Percentiles rank a stretch among this genome's conserved stretches.
Conservation (phyloP, 805 yeast genomes). For the Vanderwaltozyma verrucispora region DNA sequence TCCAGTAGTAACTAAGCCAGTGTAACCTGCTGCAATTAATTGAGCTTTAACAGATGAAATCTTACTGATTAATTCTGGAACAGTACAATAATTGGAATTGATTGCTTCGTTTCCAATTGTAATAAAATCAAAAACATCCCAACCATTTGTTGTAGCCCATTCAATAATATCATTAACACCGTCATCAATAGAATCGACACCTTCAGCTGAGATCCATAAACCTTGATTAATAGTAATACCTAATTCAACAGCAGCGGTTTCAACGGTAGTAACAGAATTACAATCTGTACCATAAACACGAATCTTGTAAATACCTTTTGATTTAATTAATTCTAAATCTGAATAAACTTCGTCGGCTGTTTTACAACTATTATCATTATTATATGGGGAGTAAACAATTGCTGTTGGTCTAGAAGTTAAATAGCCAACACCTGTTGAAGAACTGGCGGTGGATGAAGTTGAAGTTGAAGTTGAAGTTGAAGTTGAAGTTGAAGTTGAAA, state of each 20-base stretch:
- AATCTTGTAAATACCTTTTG: conserved; percentile 52
- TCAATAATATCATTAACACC: conserved; percentile 44
- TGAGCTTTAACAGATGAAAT: conserved; percentile 50
- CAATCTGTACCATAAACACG: conserved; percentile 88
- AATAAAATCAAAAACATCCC: conserved; percentile 65
- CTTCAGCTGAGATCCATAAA: conserved; percentile 60
- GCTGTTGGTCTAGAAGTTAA: conserved; percentile 23
- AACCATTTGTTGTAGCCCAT: conserved; percentile 43
- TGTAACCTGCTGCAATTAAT: conserved; percentile 60
- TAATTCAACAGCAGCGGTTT: conserved; percentile 45
- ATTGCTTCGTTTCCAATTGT: conserved; percentile 89
- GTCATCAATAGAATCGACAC: conserved; percentile 59
- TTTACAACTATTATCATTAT: conserved; percentile 58
- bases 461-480: conserved; percentile 10
- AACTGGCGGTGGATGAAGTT: background rate
- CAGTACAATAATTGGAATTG: conserved; percentile 49
- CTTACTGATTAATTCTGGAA: conserved; percentile 49
- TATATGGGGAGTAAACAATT: conserved; percentile 76
- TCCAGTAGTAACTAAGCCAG: conserved; percentile 68
- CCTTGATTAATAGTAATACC: conserved; percentile 81
- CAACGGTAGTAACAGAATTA: conserved; percentile 50
- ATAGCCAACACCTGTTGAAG: background rate
- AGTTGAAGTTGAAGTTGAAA: conserved; percentile 8
- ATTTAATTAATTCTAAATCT: conserved; percentile 49
- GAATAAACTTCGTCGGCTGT: conserved; percentile 37